These are phyloP conservation scores for Ustilago lituana DNA, from an alignment of 1,284 basidiomycete genomes.

Conservation along the genomic window DNA sequence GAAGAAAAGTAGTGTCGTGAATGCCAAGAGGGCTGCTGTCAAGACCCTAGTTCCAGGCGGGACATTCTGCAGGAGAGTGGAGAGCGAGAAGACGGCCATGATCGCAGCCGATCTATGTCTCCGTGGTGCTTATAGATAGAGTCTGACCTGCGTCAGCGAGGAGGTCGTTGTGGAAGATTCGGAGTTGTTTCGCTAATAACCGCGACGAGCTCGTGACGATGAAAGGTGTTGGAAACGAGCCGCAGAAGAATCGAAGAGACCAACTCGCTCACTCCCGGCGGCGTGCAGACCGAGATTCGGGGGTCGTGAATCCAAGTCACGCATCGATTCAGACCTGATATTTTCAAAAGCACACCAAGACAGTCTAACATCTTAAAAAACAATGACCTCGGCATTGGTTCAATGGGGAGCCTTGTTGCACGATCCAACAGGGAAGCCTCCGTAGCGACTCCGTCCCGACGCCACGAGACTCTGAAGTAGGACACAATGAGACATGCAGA, in stretches of 20 bases:
- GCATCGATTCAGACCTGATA: constrained; percentile 1
- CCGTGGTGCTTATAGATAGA: not conserved
- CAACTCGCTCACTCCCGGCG: constrained; percentile 4
- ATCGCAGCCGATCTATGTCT: not conserved
- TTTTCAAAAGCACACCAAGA: too few species aligned
- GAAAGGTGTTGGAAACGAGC: not conserved
- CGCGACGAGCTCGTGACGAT: not conserved
- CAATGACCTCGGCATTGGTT: too few species aligned
- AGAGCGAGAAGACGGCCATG: constrained; percentile 53
- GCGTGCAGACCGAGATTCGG: not conserved
- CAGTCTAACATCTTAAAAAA: not conserved
- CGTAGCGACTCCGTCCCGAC: too few species aligned
- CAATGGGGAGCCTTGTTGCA: too few species aligned
- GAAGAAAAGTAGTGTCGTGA: constrained; percentile 44
- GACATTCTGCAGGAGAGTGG: constrained; percentile 40
- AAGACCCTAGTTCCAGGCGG: constrained; percentile 39
- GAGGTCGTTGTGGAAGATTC: too few species aligned
- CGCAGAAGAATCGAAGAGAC: not conserved
- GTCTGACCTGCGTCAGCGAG: too few species aligned
- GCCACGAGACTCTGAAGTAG: too few species aligned
- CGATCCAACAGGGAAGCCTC: too few species aligned
- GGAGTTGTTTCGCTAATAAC: too few species aligned
- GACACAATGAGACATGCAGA: too few species aligned
- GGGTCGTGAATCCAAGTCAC: not conserved
- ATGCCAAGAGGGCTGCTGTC: constrained; percentile 40